phyloP scores from a whole-genome alignment of 305 asterid species.

The Fraxinus ornus region DNA sequence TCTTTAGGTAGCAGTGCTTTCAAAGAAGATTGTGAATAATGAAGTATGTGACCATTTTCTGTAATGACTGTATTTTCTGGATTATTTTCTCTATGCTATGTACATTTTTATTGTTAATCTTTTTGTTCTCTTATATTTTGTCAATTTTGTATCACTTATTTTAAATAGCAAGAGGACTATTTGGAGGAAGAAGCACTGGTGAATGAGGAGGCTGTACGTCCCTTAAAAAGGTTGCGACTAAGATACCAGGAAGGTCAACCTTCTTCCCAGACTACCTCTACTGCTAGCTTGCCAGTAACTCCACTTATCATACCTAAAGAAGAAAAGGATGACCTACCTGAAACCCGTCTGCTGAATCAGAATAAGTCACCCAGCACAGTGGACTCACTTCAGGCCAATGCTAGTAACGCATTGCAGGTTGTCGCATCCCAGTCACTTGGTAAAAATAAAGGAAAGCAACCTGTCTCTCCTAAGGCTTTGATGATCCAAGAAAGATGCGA shows the following conservation, averaged over 20 bases:
- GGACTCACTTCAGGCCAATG: conserved; percentile 16
- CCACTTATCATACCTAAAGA: conserved; percentile 34
- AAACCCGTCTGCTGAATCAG: conserved; percentile 7
- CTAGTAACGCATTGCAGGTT: conserved; percentile 25
- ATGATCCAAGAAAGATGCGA: conserved; percentile 31
- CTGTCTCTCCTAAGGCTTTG: conserved; percentile 38
- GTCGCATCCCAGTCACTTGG: conserved; percentile 22
- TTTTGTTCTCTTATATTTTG: conserved; percentile 8
- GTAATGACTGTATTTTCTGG: conserved; percentile 1
- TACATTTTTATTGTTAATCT: conserved; percentile 11
- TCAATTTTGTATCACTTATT: conserved; percentile 2
- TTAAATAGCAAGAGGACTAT: conserved; percentile 27
- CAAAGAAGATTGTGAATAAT: conserved; percentile 32
- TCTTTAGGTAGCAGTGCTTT: conserved; percentile 42
- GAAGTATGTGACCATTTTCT: conserved; percentile 38
- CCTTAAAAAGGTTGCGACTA: conserved; percentile 42
- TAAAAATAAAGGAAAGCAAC: conserved; percentile 56
- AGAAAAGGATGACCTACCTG: conserved; percentile 34
- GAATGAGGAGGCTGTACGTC: conserved; percentile 41
- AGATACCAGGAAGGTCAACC: conserved; percentile 36
- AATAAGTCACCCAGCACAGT: conserved; percentile 7
- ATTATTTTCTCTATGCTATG: conserved; percentile 1
- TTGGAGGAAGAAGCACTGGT: conserved; percentile 32
- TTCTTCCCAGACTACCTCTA: conserved; percentile 26
- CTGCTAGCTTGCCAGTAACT: conserved; percentile 21